Evolutionary conservation across 352 stramenopile species (phyloP).

Genomic region (Globisporangium splendens): DNA sequence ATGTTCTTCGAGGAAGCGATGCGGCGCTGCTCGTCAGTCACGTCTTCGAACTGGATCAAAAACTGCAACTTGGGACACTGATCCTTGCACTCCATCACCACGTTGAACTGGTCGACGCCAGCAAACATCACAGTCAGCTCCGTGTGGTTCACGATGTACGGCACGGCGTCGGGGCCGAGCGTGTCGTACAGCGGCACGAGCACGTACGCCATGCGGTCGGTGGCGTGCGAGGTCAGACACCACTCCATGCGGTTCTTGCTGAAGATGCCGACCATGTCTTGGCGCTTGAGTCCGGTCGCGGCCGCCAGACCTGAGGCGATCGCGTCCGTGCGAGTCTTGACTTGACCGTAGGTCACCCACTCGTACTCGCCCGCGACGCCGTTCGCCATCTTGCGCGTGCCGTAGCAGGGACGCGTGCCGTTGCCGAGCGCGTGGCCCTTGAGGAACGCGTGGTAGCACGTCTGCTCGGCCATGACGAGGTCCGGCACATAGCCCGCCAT

Average conservation of each 20-base stretch:
- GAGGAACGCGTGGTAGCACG: constrained; percentile 21
- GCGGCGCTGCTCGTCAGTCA: constrained; percentile 28
- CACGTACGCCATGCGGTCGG: constrained; percentile 59
- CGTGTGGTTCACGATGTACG: constrained; percentile 75
- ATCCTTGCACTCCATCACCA: constrained; percentile 53
- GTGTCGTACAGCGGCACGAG: constrained; percentile 82
- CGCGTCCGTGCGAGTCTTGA: constrained; percentile 33
- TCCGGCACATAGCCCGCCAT: constrained; percentile 6
- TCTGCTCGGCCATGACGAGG: constrained; percentile 12
- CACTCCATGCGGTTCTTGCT: constrained; percentile 73
- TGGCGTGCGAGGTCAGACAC: constrained; percentile 48
- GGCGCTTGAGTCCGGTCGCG: constrained; percentile 32
- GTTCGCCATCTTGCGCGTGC: constrained; percentile 39
- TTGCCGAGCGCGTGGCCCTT: constrained; percentile 6
- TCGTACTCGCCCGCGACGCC: constrained; percentile 41
- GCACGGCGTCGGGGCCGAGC: constrained; percentile 61
- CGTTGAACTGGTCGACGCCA: constrained; percentile 48
- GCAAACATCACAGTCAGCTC: constrained; percentile 57
- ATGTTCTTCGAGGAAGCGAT: constrained; percentile 22
- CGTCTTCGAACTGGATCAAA: constrained; percentile 54
- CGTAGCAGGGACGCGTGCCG: constrained; percentile 30
- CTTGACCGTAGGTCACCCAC: constrained; percentile 57
- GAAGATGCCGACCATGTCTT: constrained; percentile 58
- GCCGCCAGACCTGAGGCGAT: constrained; percentile 36
- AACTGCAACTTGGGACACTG: constrained; percentile 46